Evolutionary conservation across 108 stramenopile species (phyloP).

Genomic region (Fistulifera solaris): DNA sequence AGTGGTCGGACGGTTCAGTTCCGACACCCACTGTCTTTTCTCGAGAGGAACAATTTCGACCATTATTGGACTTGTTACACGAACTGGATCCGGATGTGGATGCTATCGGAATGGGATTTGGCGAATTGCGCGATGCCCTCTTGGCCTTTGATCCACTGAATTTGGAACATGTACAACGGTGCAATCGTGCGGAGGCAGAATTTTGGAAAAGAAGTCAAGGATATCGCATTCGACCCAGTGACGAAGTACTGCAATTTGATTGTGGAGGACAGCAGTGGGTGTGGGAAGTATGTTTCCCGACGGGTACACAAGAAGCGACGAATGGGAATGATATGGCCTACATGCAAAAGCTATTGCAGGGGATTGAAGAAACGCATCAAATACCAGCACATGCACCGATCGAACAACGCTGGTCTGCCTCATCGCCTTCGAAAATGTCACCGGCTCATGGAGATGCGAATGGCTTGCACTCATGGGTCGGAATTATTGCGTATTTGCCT

Average conservation of each 20-base stretch:
- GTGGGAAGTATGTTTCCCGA: conserved; percentile 89
- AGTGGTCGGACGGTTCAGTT: conserved; percentile 10
- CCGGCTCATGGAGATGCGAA: conserved; percentile 69
- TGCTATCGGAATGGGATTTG: conserved; percentile 78
- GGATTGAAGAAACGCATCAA: conserved; percentile 64
- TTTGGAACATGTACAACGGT: conserved; percentile 80
- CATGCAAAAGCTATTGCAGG: conserved; percentile 60
- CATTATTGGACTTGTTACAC: conserved; percentile 50
- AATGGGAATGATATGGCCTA: conserved; percentile 72
- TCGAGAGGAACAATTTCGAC: conserved; percentile 38
- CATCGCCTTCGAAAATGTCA: conserved; percentile 78
- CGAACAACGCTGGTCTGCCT: conserved; percentile 95
- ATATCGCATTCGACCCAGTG: conserved; percentile 62
- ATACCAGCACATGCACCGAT: conserved; percentile 94
- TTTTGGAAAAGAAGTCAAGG: conserved; percentile 90
- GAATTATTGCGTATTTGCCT: conserved; percentile 93
- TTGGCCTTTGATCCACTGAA: conserved; percentile 80
- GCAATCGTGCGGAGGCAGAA: conserved; percentile 92
- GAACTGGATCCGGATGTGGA: conserved; percentile 17
- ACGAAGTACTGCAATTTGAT: conserved; percentile 91
- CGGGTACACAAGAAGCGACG: conserved; percentile 63
- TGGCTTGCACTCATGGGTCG: conserved; percentile 76
- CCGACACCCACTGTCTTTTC: conserved; percentile 7
- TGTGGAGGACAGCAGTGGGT: conserved; percentile 99
- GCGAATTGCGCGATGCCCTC: conserved; percentile 89